These are phyloP conservation scores for Fusarium sp. DNA, from an alignment of 2,329 filamentous ascomycete genomes.

Conservation along the genomic window DNA sequence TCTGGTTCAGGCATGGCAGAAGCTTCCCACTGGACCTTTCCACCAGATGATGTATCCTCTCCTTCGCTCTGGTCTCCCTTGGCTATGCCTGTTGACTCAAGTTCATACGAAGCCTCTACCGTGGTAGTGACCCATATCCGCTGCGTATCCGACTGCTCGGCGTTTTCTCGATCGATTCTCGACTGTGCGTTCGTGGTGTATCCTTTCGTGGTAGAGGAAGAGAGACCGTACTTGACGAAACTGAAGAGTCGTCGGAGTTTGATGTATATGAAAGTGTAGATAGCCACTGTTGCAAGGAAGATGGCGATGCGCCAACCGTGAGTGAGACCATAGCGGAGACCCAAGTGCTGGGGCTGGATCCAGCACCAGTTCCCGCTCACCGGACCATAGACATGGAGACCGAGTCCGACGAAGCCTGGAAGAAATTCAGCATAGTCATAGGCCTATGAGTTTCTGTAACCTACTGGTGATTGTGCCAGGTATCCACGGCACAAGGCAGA, in stretches of 20 bases:
- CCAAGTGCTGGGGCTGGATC: not conserved
- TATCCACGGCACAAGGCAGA: not conserved
- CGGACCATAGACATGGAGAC: not conserved
- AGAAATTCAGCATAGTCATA: fast-evolving
- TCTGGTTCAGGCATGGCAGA: not conserved
- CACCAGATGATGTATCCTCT: not conserved
- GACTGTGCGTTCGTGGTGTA: not conserved
- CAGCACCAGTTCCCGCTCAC: not conserved
- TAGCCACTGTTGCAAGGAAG: not conserved
- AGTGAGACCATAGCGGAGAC: not conserved
- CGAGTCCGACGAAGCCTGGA: not conserved
- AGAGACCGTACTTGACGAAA: not conserved
- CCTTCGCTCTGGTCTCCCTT: not conserved
- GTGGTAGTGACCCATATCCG: not conserved
- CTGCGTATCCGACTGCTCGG: not conserved
- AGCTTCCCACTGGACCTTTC: not conserved
- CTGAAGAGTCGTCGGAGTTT: not conserved
- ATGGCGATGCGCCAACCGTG: not conserved
- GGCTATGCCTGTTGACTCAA: not conserved
- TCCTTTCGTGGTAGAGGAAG: not conserved
- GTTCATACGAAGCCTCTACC: not conserved
- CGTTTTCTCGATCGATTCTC: not conserved
- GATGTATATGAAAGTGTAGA: not conserved
- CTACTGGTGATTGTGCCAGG: not conserved
- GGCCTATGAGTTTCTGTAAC: fast-evolving